Conservation (phyloP, 352 stramenopile genomes). For the Salisapilia sapeloensis region DNA sequence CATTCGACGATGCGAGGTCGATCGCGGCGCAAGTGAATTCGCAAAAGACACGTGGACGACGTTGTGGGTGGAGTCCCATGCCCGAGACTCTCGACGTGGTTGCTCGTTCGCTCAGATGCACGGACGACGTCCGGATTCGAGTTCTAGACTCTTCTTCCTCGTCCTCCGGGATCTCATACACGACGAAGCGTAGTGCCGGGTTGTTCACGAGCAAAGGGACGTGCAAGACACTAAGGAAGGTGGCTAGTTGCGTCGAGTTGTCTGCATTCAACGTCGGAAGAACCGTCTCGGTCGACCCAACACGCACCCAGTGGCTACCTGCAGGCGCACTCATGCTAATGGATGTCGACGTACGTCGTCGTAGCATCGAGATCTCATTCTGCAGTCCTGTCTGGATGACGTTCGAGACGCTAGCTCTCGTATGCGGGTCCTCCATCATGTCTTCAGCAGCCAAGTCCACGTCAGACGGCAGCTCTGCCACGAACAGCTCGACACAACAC, state of each 20-base stretch:
- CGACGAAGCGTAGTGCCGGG: slow-evolving; percentile 56
- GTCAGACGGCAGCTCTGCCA: slow-evolving; percentile 26
- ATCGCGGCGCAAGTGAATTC: slow-evolving; percentile 55
- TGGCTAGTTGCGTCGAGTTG: slow-evolving; percentile 25
- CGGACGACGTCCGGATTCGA: slow-evolving; percentile 18
- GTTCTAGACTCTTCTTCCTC: slow-evolving; percentile 4
- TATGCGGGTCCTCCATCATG: slow-evolving; percentile 30
- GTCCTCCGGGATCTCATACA: slow-evolving; percentile 62
- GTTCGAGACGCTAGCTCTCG: slow-evolving; percentile 50
- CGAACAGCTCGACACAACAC: slow-evolving; percentile 65
- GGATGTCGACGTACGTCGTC: slow-evolving; percentile 9
- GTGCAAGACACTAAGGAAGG: slow-evolving; percentile 65
- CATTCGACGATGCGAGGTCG: slow-evolving; percentile 31
- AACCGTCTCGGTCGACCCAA: slow-evolving; percentile 66
- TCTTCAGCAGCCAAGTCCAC: slow-evolving; percentile 38
- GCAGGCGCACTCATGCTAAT: slow-evolving; percentile 9
- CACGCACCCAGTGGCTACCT: slow-evolving; percentile 33
- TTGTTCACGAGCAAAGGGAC: slow-evolving; percentile 47
- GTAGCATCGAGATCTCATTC: slow-evolving; percentile 36
- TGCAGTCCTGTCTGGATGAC: slow-evolving; percentile 57
- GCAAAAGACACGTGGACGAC: slow-evolving; percentile 52
- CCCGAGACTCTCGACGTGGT: slow-evolving; percentile 31
- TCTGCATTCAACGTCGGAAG: slow-evolving; percentile 32
- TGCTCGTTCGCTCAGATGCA: slow-evolving; percentile 39
- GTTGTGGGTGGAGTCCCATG: slow-evolving; percentile 32